Evolutionary conservation across 2,329 filamentous ascomycete genomes (phyloP).

Genomic region (Trichoderma koningiopsis): DNA sequence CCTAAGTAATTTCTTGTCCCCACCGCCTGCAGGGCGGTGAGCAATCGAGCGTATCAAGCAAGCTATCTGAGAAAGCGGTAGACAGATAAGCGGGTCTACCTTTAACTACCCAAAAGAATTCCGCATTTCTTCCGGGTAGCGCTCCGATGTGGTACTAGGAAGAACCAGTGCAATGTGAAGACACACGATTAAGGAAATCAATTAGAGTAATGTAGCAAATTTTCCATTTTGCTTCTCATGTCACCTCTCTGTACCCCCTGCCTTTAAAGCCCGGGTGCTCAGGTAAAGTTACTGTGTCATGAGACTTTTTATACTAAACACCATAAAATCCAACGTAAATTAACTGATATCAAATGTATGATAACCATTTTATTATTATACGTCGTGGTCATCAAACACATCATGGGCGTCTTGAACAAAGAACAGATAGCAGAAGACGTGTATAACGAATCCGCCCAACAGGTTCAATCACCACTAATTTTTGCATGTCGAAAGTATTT

Average conservation of each 20-base stretch:
- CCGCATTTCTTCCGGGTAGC: too few relatives aligned
- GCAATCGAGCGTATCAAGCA: constrained; percentile 21
- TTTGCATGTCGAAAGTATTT: constrained; percentile 99
- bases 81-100: not conserved
- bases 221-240: not conserved
- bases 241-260: not conserved
- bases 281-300: not conserved
- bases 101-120: not conserved
- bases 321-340: not conserved
- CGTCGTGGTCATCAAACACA: not conserved
- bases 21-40: constrained; percentile 21
- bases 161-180: too few relatives aligned
- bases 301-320: too few relatives aligned
- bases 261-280: not conserved
- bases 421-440: not conserved
- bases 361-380: not conserved
- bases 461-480: constrained; percentile 64
- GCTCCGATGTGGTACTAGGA: too few relatives aligned
- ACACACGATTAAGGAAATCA: not conserved
- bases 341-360: not conserved
- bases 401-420: too few relatives aligned
- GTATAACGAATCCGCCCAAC: not conserved
- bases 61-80: not conserved
- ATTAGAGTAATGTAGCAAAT: not conserved
- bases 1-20: constrained; percentile 6